Percentiles rank a stretch among this genome's conserved stretches.
phyloP scores from a whole-genome alignment of 305 asterid species.

The Fraxinus baroniana region DNA sequence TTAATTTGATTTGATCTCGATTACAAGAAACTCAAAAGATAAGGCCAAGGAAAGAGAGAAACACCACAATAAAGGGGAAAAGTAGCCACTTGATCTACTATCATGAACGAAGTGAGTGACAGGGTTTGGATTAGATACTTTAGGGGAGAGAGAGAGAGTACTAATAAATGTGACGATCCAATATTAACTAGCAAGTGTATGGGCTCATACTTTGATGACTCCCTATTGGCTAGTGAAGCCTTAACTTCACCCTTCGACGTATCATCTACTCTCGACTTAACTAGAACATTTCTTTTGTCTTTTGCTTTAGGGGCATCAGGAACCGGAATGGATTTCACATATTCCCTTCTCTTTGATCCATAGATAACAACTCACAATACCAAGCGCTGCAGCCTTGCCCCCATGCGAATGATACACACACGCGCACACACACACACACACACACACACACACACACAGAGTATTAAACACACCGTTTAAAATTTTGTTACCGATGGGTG shows the following conservation, averaged over 20 bases:
- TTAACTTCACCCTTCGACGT: not conserved
- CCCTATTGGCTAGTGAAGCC: not conserved
- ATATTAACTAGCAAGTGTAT: not conserved
- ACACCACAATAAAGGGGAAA: not conserved
- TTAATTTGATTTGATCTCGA: not conserved
- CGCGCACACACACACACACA: no score
- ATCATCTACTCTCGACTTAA: not conserved
- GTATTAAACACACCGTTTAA: not conserved
- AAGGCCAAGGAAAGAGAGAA: not conserved
- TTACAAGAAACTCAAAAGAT: not conserved
- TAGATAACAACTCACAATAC: not conserved
- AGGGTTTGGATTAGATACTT: not conserved
- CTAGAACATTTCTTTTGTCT: not conserved
- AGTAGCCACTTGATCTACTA: not conserved
- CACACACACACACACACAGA: not conserved
- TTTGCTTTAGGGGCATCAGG: not conserved
- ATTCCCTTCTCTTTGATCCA: not conserved
- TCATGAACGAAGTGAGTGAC: not conserved
- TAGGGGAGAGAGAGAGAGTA: not conserved
- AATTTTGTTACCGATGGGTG: not conserved
- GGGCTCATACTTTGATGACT: not conserved
- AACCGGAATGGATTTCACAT: not conserved
- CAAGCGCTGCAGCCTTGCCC: not conserved
- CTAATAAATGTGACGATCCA: not conserved
- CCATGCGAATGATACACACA: not conserved